Evolutionary conservation across 2,329 filamentous ascomycete genomes (phyloP), one percentile per base, ranked within the genome.

Genomic region (Alternaria burnsii): DNA sequence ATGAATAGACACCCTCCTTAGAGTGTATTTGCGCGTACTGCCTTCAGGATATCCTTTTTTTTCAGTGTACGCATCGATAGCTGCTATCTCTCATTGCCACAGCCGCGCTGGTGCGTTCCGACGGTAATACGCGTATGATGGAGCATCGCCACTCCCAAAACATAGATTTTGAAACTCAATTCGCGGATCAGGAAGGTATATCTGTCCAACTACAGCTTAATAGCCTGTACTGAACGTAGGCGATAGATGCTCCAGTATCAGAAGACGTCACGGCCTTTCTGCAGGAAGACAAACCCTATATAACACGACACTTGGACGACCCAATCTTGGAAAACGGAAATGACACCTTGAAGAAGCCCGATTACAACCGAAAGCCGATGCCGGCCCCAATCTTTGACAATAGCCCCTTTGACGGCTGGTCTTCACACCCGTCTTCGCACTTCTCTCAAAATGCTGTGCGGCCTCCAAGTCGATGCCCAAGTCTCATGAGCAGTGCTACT

Each of bases 121-220:
- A 40, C n/a, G n/a, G 10, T 10, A 40, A 20, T 1, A 40, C 9
- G n/a, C n/a, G n/a, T 11, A 40, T 0, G 0, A 40, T 40, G 38
- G n/a, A 40, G n/a, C n/a, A 9, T 11, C 38, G 9, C n/a, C n/a
- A 20, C 3, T 18, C n/a, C 36, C n/a, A 5, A 11, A 6, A 40
- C n/a, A 40, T 40, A 0, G n/a, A 11, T 0, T 40, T 11, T 18
- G 38, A 1, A 0, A 0, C 8, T 40, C 0, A 20, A 0, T 1
- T 20, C 0, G n/a, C n/a, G 8, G 38, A 2, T 18, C 8, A 11
- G 38, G n/a, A 14, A 3, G 38, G 38, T 40, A 20, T 40, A n/a
- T 40, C 0, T 11, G 1, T 20, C 38, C 12, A 40, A 20, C 9
- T n/a, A 40, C 38, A 40, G 0, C 0, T 40, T 1, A 3, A 40